Percentiles rank a stretch among this genome's conserved stretches.
Conservation (phyloP, 441 rosid species). For the Theobroma grandiflorum region DNA sequence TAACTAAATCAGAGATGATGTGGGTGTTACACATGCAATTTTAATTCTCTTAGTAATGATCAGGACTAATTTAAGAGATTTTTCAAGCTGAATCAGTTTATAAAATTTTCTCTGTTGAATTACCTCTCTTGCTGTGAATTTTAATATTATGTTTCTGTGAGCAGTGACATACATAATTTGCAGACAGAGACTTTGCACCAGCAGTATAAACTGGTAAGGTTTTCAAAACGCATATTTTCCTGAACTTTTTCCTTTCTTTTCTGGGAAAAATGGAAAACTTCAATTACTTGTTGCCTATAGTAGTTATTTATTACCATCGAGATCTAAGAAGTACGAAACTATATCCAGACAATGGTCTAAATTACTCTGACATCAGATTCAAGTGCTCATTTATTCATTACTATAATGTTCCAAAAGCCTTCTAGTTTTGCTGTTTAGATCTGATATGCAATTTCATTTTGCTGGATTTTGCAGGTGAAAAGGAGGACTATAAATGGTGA, state of each 20-base stretch:
- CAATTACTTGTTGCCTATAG: background rate
- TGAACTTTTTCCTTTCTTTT: background rate
- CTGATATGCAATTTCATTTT: constrained; percentile 20
- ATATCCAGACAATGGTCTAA: background rate
- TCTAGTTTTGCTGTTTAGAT: background rate
- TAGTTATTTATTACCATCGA: background rate
- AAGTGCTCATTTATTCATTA: constrained; percentile 4
- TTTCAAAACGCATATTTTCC: background rate
- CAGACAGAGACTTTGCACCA: constrained; percentile 78
- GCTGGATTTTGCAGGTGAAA: constrained; percentile 69
- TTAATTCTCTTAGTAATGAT: background rate
- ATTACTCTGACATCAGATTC: background rate
- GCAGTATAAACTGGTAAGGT: constrained; percentile 83
- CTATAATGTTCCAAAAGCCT: background rate
- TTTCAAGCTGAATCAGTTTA: constrained; percentile 5
- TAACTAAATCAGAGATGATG: background rate
- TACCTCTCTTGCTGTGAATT: constrained; percentile 13
- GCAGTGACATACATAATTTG: constrained; percentile 87
- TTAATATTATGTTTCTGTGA: constrained; percentile 32
- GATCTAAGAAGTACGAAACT: constrained; percentile 5
- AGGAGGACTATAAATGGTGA: constrained; percentile 63
- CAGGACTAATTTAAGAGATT: background rate
- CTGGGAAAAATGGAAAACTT: background rate
- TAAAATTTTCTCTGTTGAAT: constrained; percentile 19
- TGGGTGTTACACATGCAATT: background rate